These are phyloP conservation scores for Calonectria henricotiae DNA, from an alignment of 2,329 filamentous ascomycete genomes.

Conservation along the genomic window DNA sequence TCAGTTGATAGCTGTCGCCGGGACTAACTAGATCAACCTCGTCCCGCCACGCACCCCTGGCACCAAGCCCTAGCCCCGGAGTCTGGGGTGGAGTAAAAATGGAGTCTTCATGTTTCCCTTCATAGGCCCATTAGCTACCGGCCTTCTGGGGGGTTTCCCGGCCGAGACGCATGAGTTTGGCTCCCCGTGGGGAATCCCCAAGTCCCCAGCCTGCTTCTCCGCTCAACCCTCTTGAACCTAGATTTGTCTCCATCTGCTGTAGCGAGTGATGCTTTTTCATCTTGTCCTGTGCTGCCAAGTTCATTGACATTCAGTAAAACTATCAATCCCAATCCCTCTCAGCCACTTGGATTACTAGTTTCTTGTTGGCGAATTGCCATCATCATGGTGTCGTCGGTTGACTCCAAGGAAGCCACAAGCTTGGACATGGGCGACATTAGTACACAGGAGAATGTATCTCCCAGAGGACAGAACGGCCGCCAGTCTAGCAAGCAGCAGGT, in stretches of 20 bases:
- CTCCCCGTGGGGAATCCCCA: slow-evolving; percentile 36
- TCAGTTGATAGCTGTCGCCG: slow-evolving; percentile 25
- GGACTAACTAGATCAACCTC: slow-evolving; percentile 21
- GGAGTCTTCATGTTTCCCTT: slow-evolving; percentile 16
- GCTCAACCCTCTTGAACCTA: slow-evolving; percentile 28
- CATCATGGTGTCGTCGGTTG: slow-evolving; percentile 43
- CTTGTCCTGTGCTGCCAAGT: slow-evolving; percentile 5
- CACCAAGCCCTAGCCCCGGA: slow-evolving; percentile 16
- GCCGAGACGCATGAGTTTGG: slow-evolving; percentile 18
- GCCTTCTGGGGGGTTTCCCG: slow-evolving; percentile 25
- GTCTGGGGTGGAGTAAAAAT: slow-evolving; percentile 32
- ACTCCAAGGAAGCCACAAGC: slow-evolving; percentile 40
- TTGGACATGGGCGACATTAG: slow-evolving; percentile 47
- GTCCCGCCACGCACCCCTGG: slow-evolving; percentile 22
- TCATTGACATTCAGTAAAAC: slow-evolving; percentile 24
- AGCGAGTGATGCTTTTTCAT: slow-evolving; percentile 21
- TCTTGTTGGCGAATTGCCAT: slow-evolving; percentile 14
- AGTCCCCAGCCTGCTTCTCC: slow-evolving; percentile 36
- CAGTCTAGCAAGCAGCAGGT: slow-evolving; percentile 58
- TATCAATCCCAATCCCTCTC: not conserved
- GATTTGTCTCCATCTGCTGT: slow-evolving; percentile 26
- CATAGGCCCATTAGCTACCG: slow-evolving; percentile 16
- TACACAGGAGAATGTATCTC: slow-evolving; percentile 58
- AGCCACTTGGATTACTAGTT: not conserved
- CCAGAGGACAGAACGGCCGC: slow-evolving; percentile 49